Conservation (phyloP, 495 filamentous ascomycete species). For the Paragyromitra xinjiangensis region DNA sequence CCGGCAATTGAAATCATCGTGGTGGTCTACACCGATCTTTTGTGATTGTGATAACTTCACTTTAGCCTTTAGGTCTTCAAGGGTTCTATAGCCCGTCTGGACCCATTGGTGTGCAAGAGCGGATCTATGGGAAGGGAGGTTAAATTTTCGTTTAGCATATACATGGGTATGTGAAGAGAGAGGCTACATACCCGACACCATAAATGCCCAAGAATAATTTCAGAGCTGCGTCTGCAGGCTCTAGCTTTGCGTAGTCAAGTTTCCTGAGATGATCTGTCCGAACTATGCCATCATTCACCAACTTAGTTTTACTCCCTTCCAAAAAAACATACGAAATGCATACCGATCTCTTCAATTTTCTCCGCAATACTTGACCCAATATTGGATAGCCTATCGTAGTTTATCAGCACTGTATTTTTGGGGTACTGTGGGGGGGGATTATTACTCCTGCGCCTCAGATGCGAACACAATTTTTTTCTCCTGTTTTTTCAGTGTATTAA, state of each 20-base stretch:
- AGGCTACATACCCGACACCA: slow-evolving; percentile 68
- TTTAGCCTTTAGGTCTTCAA: slow-evolving; percentile 74
- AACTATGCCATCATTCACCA: slow-evolving; percentile 45
- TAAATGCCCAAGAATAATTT: slow-evolving; percentile 80
- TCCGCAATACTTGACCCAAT: slow-evolving; percentile 80
- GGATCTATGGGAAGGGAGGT: slow-evolving; percentile 44
- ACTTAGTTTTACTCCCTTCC: background rate
- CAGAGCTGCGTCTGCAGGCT: slow-evolving; percentile 71
- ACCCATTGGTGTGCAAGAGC: slow-evolving; percentile 79
- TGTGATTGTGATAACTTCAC: slow-evolving; percentile 78
- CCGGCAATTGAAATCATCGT: slow-evolving; percentile 81
- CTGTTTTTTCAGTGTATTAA: slow-evolving; percentile 75
- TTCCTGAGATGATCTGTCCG: slow-evolving; percentile 76
- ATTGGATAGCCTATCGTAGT: slow-evolving; percentile 65
- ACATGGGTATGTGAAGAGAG: background rate
- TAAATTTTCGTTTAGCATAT: background rate
- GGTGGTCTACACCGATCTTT: slow-evolving; percentile 78
- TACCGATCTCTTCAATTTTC: slow-evolving; percentile 91
- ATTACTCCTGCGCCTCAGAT: slow-evolving; percentile 68
- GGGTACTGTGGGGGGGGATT: background rate
- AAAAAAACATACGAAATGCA: background rate
- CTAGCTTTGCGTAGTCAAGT: slow-evolving; percentile 71
- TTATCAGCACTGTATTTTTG: slow-evolving; percentile 14
- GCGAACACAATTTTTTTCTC: slow-evolving; percentile 70
- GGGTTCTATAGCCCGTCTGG: slow-evolving; percentile 74